These are phyloP conservation scores for Russula ochroleuca DNA, from an alignment of 768 basidiomycete species.

Conservation along the genomic window DNA sequence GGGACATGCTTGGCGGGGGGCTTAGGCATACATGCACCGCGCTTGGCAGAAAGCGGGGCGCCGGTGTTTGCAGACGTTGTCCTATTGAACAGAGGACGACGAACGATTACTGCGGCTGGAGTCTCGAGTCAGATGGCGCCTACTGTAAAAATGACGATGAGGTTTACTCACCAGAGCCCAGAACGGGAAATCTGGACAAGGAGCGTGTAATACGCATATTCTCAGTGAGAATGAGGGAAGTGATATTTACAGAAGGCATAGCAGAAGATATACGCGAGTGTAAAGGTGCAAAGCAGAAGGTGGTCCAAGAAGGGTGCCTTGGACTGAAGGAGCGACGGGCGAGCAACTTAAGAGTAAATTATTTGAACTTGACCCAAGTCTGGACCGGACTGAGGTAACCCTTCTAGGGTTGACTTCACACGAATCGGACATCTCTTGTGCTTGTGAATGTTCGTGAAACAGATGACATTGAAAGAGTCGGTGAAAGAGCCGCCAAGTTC, in stretches of 20 bases:
- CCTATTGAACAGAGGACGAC: conserved; percentile 15
- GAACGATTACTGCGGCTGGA: conserved; percentile 11
- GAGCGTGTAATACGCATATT: conserved; percentile 22
- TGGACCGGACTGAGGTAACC: too few relatives aligned
- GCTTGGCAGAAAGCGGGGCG: neutral
- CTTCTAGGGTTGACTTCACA: too few relatives aligned
- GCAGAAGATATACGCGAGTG: neutral
- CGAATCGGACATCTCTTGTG: too few relatives aligned
- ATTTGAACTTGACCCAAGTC: neutral
- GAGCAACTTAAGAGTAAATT: neutral
- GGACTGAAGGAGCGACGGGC: neutral
- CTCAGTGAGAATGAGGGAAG: conserved; percentile 18
- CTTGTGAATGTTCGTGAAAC: too few relatives aligned
- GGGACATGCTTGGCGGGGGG: neutral
- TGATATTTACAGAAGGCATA: conserved; percentile 12
- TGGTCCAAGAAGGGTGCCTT: neutral
- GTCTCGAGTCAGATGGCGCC: neutral
- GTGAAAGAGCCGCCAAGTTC: too few relatives aligned
- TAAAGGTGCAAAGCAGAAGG: neutral
- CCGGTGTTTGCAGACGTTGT: conserved; percentile 1
- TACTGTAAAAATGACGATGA: neutral
- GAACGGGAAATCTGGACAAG: conserved; percentile 6
- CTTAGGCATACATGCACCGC: neutral
- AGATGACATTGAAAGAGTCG: too few relatives aligned
- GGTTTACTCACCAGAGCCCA: conserved; percentile 4